phyloP scores from a whole-genome alignment of 352 stramenopile species.

The Globisporangium solare region DNA sequence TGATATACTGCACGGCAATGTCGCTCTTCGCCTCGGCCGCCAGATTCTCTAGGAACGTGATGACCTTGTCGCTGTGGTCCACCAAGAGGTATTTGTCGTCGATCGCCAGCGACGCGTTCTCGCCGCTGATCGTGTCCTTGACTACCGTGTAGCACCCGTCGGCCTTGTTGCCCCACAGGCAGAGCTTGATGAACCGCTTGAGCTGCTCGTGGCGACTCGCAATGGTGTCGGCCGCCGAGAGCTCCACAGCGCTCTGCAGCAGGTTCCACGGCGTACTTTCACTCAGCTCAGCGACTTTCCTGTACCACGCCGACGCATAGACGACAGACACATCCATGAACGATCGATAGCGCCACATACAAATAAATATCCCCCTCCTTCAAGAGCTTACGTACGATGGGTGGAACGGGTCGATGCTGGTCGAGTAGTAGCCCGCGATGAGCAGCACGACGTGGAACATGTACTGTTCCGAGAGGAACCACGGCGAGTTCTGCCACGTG shows the following conservation, averaged over 20 bases:
- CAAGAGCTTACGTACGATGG: constrained; percentile 21
- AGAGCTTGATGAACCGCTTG: constrained; percentile 59
- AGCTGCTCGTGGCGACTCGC: constrained; percentile 35
- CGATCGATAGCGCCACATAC: neutral
- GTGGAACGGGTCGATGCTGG: constrained; percentile 61
- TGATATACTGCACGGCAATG: constrained; percentile 56
- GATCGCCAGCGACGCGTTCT: constrained; percentile 40
- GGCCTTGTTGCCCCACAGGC: constrained; percentile 75
- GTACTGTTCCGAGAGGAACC: constrained; percentile 75
- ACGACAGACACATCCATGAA: neutral
- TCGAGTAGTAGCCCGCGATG: constrained; percentile 57
- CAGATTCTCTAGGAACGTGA: constrained; percentile 33
- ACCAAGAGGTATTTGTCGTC: constrained; percentile 60
- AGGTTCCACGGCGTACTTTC: constrained; percentile 51
- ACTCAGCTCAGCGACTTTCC: constrained; percentile 51
- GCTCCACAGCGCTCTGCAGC: constrained; percentile 44
- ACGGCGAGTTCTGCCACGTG: constrained; percentile 70
- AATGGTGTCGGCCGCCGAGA: constrained; percentile 18
- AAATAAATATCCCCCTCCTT: neutral
- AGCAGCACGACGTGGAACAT: constrained; percentile 68
- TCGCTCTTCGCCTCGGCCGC: neutral
- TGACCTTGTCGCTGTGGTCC: constrained; percentile 49
- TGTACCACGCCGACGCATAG: constrained; percentile 6
- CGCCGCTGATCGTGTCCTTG: constrained; percentile 61
- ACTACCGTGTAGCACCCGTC: constrained; percentile 74